Evolutionary conservation across 1,139 yeast genomes (phyloP), one percentile per base, ranked within the genome.

Genomic region (Debaryomyces sp.): DNA sequence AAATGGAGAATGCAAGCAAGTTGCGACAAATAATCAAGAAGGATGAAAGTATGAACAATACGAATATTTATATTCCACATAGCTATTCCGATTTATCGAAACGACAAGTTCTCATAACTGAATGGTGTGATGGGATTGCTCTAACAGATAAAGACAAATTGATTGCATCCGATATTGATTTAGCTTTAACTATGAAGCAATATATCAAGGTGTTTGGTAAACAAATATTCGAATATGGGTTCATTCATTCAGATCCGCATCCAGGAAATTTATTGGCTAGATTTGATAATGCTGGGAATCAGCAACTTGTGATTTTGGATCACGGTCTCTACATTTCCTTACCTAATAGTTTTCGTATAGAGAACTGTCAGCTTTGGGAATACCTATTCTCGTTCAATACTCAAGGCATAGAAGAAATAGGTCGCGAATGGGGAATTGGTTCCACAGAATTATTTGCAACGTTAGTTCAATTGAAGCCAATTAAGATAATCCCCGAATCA

Each of bases 221-320:
- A 50, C 92, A 86, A 68, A 84, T 87, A 27, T 88, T 87, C 63
- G 73, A 78, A 38, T 87, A 89, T 80, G 95, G 95, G 6, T 75
- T 82, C 51, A 84, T 88, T 13, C 95, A 88, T 63, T 82, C 91
- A 45, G 96, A 88, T 62, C 89, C 94, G 6, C 96, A 88, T 60
- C 95, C 95, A 1, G 96, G 96, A 4, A 88, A 88, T 60, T 66
- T 88, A 52, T 62, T 87, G 50, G 80, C 84, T 2, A 67, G 90
- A 38, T 60, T 70, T 26, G 65, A 68, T 24, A 50, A 58, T 1
- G 57, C 63, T 1, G 73, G 75, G 8, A 67, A 70, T 41, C 87
- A 84, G 59, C 82, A 87, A 59, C 67, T 87, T 47, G 90, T 88
- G 29, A 70, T 88, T 41, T 67, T 88, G 42, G 96, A 88, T 61